Evolutionary conservation across 352 stramenopile species (phyloP), one percentile per base, ranked within the genome.

Genomic region (Globisporangium uncinulatum): DNA sequence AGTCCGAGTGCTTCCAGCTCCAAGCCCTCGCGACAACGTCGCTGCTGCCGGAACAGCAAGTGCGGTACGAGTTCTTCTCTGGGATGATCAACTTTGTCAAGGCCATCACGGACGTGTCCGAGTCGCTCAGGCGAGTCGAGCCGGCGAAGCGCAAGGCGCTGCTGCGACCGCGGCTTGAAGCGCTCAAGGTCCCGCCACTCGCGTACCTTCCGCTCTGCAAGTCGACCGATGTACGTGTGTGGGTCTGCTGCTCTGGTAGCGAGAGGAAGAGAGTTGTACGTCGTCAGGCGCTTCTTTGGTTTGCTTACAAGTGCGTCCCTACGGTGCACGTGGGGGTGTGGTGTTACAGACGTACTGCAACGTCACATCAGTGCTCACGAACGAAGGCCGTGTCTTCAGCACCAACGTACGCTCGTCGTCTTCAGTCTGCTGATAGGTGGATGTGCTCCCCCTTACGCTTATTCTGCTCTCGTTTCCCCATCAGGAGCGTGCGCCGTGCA

Each of bases 141-240:
- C 80, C 78, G 9, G 1, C 58, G 29, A 86, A 91, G 51, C 76
- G 81, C 44, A 91, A 91, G 55, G 70, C 70, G 41, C 51, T 79
- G 39, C 49, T 93, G 29, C 61, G 65, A 0, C 65, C 71, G 37
- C 67, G 74, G 6, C 64, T 93, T 31, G 69, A 79, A 43, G 60
- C 71, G n/a, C 64, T 93, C 39, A 51, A 62, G 34, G 56, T 92
- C 51, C 83, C 83, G 8, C 54, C 49, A 6, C 71, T 73, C 39
- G 81, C 77, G n/a, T 93, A 93, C 46, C 69, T 93, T 14, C 83
- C 83, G 46, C 72, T 93, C 20, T 93, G 83, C 71, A 87, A 87
- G 47, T 87, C 83, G 10, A 91, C 83, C 3, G 83, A 93, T 31
- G 82, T 92, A 61, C 34, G 29, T 58, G n/a, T 34, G 14, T 15